Evolutionary conservation across 139 green algal genomes (phyloP), one percentile per base, ranked within the genome.

Genomic region (Nannochloris sp.): DNA sequence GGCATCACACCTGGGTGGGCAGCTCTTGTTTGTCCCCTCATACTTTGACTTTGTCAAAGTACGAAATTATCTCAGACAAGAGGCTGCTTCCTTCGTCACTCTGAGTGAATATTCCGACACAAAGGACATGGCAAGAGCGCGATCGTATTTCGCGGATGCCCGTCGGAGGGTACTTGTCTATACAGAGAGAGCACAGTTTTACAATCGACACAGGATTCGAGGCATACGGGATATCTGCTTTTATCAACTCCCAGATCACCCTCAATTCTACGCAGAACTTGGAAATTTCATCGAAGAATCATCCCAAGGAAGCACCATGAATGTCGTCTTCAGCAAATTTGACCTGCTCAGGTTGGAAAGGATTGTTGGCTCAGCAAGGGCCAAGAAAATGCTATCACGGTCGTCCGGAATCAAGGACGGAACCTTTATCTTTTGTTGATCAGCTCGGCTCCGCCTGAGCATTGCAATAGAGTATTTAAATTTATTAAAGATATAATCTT

Each of bases 41-140:
- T 98, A 98, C 75, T 97, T 96, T 75, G 92, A 98, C 75, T 98
- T 91, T 69, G 87, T 98, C 18, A 73, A 55, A 29, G 68, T 79
- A 55, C 60, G 62, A 60, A 78, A 78, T 61, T 67, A 69, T 36
- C 27, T 81, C 50, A 63, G 67, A n/a, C 56, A 53, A 12, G 57
- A 86, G 48, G 56, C 50, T 16, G 76, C 70, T 6, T 76, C 84
- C 9, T 90, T 89, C 60, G 73, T 79, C 24, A 57, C 57, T 6
- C 53, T 94, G 37, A 82, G 71, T 21, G 89, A 96, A 75, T 97
- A 97, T 79, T 90, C 80, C 11, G 68, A 76, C n/a, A 58, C 57
- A 12, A 51, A 68, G 0, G 83, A 96, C 44, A 78, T 84, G 12
- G 77, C 83, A 14, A 78, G 85, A 25, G 75, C 72, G 2, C 66